phyloP scores from a whole-genome alignment of 306 rosid genomes.

The Cucumis hystrix region DNA sequence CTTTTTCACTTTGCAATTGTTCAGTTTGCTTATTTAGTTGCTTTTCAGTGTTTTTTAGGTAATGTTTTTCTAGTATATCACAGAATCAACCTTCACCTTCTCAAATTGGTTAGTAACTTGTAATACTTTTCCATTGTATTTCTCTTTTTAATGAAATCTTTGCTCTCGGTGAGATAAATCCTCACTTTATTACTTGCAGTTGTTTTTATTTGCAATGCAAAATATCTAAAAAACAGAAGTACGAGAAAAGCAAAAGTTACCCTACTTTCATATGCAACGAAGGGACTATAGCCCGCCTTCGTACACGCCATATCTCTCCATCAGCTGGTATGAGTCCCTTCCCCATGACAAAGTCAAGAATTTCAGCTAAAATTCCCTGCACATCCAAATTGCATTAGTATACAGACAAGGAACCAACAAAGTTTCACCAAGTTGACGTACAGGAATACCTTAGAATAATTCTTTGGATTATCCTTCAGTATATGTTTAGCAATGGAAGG shows the following conservation, averaged over 20 bases:
- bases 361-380: conserved; percentile 99
- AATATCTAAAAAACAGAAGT: neutral
- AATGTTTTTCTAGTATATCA: too few relatives aligned
- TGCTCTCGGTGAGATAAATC: too few relatives aligned
- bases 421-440: conserved; percentile 1
- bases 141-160: too few relatives aligned
- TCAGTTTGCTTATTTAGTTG: too few relatives aligned
- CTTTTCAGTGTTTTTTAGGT: too few relatives aligned
- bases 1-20: too few relatives aligned
- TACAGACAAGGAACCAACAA: neutral
- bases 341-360: conserved; percentile 93
- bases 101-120: too few relatives aligned
- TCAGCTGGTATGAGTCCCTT: conserved; percentile 98
- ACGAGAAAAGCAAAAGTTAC: neutral
- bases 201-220: neutral
- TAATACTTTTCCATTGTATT: too few relatives aligned
- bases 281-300: conserved; percentile 88
- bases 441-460: conserved; percentile 72
- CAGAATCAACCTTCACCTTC: too few relatives aligned
- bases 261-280: conserved; percentile 79
- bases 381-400: conserved; percentile 9
- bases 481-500: conserved; percentile 85
- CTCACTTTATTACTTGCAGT: neutral
- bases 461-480: conserved; percentile 80
- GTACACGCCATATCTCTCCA: conserved; percentile 86